Percentiles rank a stretch among this genome's conserved stretches.
Conservation (phyloP, 306 rosid genomes). For the Acacia melanoxylon region DNA sequence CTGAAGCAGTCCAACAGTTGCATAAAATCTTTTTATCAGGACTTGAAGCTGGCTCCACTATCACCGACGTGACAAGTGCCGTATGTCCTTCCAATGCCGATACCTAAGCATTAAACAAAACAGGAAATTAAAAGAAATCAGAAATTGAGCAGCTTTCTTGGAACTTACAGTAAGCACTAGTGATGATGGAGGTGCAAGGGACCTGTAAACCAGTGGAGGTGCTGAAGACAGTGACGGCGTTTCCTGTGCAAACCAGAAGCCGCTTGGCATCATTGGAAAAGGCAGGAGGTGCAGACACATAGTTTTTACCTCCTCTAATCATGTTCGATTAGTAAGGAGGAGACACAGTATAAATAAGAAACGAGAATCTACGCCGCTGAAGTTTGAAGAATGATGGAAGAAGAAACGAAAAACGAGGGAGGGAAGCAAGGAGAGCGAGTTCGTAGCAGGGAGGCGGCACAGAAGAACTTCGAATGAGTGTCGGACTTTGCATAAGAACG, state of each 20-base stretch:
- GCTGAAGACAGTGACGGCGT: constrained; percentile 72
- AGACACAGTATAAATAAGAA: background rate
- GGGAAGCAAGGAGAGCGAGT: background rate
- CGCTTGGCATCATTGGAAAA: constrained; percentile 81
- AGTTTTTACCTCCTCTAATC: constrained; percentile 74
- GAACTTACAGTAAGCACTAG: background rate
- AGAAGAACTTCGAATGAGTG: background rate
- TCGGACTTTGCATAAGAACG: background rate
- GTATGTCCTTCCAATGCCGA: constrained; percentile 71
- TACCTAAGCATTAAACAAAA: constrained; percentile 18
- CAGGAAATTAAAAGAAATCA: background rate
- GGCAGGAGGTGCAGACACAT: constrained; percentile 64
- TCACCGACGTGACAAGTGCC: constrained; percentile 62
- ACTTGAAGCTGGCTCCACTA: constrained; percentile 58
- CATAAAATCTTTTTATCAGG: constrained; percentile 40
- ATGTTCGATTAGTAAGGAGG: constrained; percentile 16
- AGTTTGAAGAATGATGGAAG: background rate
- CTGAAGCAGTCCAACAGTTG: constrained; percentile 83
- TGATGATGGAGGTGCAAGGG: background rate
- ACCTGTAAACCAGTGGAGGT: constrained; percentile 73
- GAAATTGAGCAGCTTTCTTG: background rate
- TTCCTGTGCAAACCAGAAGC: constrained; percentile 65
- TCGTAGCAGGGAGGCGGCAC: constrained; percentile 14
- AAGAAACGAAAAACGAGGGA: background rate
- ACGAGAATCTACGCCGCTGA: background rate